phyloP scores from a whole-genome alignment of 805 yeast species.

The Kodamaea nitidulidarum region DNA sequence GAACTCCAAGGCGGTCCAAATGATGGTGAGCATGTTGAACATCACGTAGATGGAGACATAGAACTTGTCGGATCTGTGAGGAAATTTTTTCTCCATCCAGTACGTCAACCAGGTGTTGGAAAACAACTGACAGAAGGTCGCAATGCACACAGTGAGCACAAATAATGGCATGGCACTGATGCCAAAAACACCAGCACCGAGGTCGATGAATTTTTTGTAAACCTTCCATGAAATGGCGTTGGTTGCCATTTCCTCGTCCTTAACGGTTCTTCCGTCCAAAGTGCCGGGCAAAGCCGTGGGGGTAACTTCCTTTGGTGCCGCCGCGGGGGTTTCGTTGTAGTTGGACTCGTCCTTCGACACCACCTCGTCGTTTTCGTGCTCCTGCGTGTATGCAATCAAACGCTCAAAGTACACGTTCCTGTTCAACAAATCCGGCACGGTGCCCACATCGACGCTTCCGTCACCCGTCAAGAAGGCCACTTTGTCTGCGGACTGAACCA shows the following conservation, averaged over 20 bases:
- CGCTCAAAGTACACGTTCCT: conserved; percentile 46
- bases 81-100: conserved; percentile 37
- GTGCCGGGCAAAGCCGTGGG: conserved; percentile 1
- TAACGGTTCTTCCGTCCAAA: conserved; percentile 27
- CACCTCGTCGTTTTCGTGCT: conserved; percentile 23
- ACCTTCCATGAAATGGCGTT: conserved; percentile 39
- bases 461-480: conserved; percentile 38
- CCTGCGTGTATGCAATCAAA: conserved; percentile 45
- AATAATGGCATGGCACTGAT: conserved; percentile 30
- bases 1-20: conserved; percentile 38
- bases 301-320: too few relatives aligned
- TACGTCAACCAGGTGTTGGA: conserved; percentile 44
- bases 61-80: conserved; percentile 23
- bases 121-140: conserved; percentile 40
- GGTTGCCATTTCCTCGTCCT: conserved; percentile 35
- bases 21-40: conserved; percentile 35
- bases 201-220: conserved; percentile 32
- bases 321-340: conserved; percentile 10
- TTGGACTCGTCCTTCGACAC: conserved; percentile 19
- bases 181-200: conserved; percentile 39
- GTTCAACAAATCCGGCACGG: conserved; percentile 24
- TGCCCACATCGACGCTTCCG: conserved; percentile 39
- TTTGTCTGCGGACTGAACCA: conserved; percentile 36
- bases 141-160: conserved; percentile 27
- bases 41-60: conserved; percentile 35